Base-by-base conservation (phyloP, 2,329 filamentous ascomycete genomes). In the Coniosporium tulheliwenetii region DNA sequence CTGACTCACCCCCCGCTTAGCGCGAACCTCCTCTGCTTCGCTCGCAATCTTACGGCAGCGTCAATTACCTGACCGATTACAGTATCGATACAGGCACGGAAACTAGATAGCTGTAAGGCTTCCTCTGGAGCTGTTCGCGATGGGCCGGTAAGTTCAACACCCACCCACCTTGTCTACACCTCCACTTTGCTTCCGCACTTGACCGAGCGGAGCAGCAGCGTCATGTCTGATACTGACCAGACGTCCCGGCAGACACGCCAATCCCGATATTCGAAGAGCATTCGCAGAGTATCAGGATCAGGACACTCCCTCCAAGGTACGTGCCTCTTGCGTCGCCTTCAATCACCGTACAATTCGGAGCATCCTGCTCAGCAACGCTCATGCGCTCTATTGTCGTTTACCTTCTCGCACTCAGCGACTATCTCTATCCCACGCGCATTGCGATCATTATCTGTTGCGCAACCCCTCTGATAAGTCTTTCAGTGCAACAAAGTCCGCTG, bases 401-500 rank as follows among this genome's bases (percentile, higher is more conserved):
- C 14, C 12, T 15, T 35, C 33, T 15, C 10, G 33, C 33, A n/a
- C 10, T 10, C 12, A n/a, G 2, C 33, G 33, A n/a, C 12, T 15
- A n/a, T 35, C 33, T 35, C 12, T 15, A n/a, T 3, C 8, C 32
- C 32, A 34, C 32, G 33, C 33, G 33, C 33, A n/a, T 15, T 35
- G 12, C 33, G 12, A n/a, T 15, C 33, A 5, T 15, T n/a, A n/a
- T 35, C 33, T 15, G 33, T 10, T 35, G 12, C 10, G 12, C 33
- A n/a, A 19, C 19, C 33, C 14, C 4, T 31, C 30, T 38, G 30
- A 38, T 9, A 10, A 36, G 12, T 33, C 34, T 37, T 36, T 36
- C 44, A 65, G 60, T 68, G 65, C 49, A 65, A 64, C 47, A 67
- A 66, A 44, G 63, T 67, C 10, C 61, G 66, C 48, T 69, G 66